Percentiles rank a stretch among this genome's conserved stretches.
These are phyloP conservation scores for Centella asiatica DNA, from an alignment of 129 eudicot genomes.

Conservation along the genomic window DNA sequence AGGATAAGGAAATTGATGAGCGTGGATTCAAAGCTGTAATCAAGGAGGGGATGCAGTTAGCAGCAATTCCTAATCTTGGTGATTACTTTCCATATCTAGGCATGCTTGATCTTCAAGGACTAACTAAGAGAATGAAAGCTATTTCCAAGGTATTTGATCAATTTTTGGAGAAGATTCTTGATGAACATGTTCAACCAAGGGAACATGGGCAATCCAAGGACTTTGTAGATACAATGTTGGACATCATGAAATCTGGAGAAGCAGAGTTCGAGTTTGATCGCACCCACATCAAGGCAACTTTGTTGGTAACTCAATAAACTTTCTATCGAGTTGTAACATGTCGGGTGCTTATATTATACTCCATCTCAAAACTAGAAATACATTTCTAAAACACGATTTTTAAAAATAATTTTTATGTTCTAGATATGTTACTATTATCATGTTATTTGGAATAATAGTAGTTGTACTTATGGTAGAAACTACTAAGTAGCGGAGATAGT, in stretches of 20 bases:
- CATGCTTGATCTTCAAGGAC: slow-evolving; percentile 30
- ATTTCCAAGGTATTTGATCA: slow-evolving; percentile 21
- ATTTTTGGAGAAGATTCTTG: slow-evolving; percentile 30
- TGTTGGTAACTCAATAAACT: slow-evolving; percentile 22
- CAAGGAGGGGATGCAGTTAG: slow-evolving; percentile 13
- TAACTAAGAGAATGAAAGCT: slow-evolving; percentile 24
- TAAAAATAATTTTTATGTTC: no score
- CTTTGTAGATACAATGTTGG: slow-evolving; percentile 32
- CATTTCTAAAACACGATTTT: no score
- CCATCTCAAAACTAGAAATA: no score
- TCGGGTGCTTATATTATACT: no score
- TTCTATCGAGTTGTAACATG: no score
- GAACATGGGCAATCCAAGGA: slow-evolving; percentile 8
- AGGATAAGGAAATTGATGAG: slow-evolving; percentile 26
- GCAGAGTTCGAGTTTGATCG: slow-evolving; percentile 30
- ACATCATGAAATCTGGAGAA: slow-evolving; percentile 32
- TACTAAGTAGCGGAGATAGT: no score
- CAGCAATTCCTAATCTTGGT: slow-evolving; percentile 29
- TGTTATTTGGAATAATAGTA: no score
- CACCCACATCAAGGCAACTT: slow-evolving; percentile 31
- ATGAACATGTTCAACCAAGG: slow-evolving; percentile 20
- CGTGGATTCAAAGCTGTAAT: slow-evolving; percentile 25
- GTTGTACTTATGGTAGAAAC: no score
- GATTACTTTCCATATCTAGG: slow-evolving; percentile 34
- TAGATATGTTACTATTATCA: no score